phyloP scores from a whole-genome alignment of 2,329 filamentous ascomycete species.

The Neurospora sp. region DNA sequence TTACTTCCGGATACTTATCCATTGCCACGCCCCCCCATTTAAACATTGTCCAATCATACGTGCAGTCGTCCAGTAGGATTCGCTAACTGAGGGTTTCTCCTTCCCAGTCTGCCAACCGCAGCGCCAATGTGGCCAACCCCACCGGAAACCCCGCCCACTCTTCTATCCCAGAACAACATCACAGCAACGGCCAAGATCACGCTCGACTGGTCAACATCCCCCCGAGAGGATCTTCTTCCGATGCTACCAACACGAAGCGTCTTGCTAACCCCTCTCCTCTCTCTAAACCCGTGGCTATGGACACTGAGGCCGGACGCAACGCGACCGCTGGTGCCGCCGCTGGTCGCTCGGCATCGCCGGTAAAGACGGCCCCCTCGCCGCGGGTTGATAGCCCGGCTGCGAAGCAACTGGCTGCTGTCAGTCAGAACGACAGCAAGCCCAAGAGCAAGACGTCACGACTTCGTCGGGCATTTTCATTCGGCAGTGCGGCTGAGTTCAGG shows the following conservation, averaged over 20 bases:
- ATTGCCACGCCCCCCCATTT: not conserved
- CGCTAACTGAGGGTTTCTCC: conserved; percentile 37
- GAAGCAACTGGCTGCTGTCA: conserved; percentile 78
- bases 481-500: conserved; percentile 83
- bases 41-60: conserved; percentile 35
- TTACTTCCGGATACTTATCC: conserved; percentile 19
- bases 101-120: conserved; percentile 50
- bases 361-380: conserved; percentile 19
- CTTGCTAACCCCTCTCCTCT: conserved; percentile 60
- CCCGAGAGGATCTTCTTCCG: conserved; percentile 52
- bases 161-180: conserved; percentile 35
- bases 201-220: conserved; percentile 48
- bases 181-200: conserved; percentile 40
- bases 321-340: conserved; percentile 19
- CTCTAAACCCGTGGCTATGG: conserved; percentile 60
- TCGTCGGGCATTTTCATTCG: conserved; percentile 89
- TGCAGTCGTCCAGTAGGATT: conserved; percentile 17
- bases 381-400: conserved; percentile 59
- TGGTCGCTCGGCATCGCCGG: conserved; percentile 20
- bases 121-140: conserved; percentile 40
- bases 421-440: conserved; percentile 65
- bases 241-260: conserved; percentile 50
- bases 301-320: conserved; percentile 34
- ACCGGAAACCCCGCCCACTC: conserved; percentile 42
- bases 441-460: conserved; percentile 82